Base-by-base conservation (phyloP, 1,284 basidiomycete genomes). In the Macrocystidia cucumis region DNA sequence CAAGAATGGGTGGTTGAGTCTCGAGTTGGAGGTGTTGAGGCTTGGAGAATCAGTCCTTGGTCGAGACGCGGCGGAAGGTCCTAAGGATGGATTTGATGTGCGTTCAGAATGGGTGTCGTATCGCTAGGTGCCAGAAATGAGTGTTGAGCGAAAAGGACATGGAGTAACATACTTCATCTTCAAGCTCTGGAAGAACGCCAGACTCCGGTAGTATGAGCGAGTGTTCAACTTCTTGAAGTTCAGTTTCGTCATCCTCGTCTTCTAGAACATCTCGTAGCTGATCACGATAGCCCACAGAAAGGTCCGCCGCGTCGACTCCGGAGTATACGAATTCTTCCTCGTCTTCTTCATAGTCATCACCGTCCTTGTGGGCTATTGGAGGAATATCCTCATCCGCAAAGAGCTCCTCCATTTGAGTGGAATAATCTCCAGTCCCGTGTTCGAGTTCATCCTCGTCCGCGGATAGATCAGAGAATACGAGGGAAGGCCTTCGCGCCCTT, bases 191-290 rank as follows among this genome's bases (percentile, higher is more conserved):
- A 3, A 7, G 7, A 9, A 42, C 12, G 48, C 54, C 25, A 49
- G 35, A 22, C 43, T 28, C 6, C 44, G 44, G 17, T 44, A 26
- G 6, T 67, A 65, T 21, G 70, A 61, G 4, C 56, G 55, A 6
- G 70, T 45, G 51, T 43, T 72, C 71, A 29, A 67, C 61, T 47
- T 74, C 70, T 3, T 50, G 46, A 31, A 52, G 54, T 8, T 65
- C 65, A 29, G 59, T 57, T 31, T 63, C 63, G 19, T 68, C 67
- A 19, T 62, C 56, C 37, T 75, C 72, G 18, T 72, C 70, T 35
- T 78, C 75, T 47, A 93, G 67, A 42, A 90, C 73, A 49, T 91
- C 74, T 39, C 77, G 62, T 50, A 91, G 57, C 55, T 81, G 70
- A 54, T 87, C 67, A 32, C 67, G 62, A 57, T 91, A 80, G 47